Base-by-base conservation (phyloP, 129 eudicot species). In the Apium graveolens region DNA sequence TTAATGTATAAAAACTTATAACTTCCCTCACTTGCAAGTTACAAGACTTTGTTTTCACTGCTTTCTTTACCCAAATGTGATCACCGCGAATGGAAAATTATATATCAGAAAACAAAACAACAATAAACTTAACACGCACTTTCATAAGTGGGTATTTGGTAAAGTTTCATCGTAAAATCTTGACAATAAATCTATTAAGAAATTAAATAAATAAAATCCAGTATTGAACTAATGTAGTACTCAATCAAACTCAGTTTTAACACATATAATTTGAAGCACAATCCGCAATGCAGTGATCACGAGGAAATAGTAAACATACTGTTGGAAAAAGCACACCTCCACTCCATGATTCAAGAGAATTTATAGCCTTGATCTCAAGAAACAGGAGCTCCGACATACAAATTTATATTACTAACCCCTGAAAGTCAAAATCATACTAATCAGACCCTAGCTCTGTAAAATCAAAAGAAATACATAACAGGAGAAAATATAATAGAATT, bases 271-370 rank as follows among this genome's bases (percentile, higher is more conserved):
- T 10, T 1, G 1, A 38, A 37, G 13, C 46, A 34, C 9, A 38
- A 4, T 24, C 6, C 4, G 21, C 29, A 76, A 76, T 17, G n/a
- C 26, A 16, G n/a, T n/a, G n/a, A n/a, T n/a, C n/a, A n/a, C n/a
- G n/a, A n/a, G 16, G 24, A 38, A 27, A 75, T 31, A 57, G 35
- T 9, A 60, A n/a, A 38, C 91, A 89, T 84, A 91, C 98, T 97
- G 46, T 84, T 87, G 29, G 90, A 82, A 79, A 85, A 91, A 0
- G 97, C 90, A 63, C 98, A 95, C n/a, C n/a, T n/a, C n/a, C n/a
- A n/a, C n/a, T n/a, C n/a, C n/a, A n/a, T n/a, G n/a, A n/a, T n/a
- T n/a, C n/a, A n/a, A n/a, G n/a, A n/a, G n/a, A n/a, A n/a, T n/a
- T n/a, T n/a, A n/a, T n/a, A n/a, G n/a, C n/a, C n/a, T n/a, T n/a